Conservation (phyloP, 169 alveolate genomes). For the Eimeria necatrix region DNA sequence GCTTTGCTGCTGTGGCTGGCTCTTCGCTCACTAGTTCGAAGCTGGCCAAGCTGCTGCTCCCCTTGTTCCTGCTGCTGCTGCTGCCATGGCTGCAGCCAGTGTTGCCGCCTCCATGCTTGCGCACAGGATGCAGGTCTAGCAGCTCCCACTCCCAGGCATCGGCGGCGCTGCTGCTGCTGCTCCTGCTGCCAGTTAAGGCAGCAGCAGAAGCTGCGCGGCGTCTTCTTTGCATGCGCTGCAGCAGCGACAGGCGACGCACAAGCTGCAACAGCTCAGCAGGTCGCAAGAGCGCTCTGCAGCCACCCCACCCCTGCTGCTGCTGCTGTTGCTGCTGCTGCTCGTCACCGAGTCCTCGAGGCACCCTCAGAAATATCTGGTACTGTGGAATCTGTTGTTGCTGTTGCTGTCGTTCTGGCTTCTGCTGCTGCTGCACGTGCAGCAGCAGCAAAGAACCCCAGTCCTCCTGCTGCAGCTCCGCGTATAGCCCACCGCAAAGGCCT, state of each 20-base stretch:
- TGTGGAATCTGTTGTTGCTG: slow-evolving; percentile 16
- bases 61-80: background rate
- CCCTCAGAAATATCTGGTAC: background rate
- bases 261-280: slow-evolving; percentile 37
- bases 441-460: slow-evolving; percentile 29
- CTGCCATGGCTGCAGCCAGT: background rate
- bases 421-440: slow-evolving; percentile 60
- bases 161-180: background rate
- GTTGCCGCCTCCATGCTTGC: background rate
- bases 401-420: slow-evolving; percentile 20
- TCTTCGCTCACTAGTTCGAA: background rate
- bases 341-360: background rate
- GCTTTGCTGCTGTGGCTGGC: background rate
- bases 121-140: slow-evolving; percentile 9
- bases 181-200: background rate
- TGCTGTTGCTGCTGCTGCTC: slow-evolving; percentile 10
- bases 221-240: slow-evolving; percentile 64
- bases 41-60: background rate
- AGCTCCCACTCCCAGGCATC: slow-evolving; percentile 44
- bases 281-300: background rate
- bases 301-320: slow-evolving; percentile 28
- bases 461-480: slow-evolving; percentile 48
- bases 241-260: slow-evolving; percentile 16
- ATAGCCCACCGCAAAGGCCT: slow-evolving; percentile 58
- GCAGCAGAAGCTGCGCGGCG: slow-evolving; percentile 2